These are phyloP conservation scores for Cardiospermum halicacabum DNA, from an alignment of 345 rosid species.

Conservation along the genomic window DNA sequence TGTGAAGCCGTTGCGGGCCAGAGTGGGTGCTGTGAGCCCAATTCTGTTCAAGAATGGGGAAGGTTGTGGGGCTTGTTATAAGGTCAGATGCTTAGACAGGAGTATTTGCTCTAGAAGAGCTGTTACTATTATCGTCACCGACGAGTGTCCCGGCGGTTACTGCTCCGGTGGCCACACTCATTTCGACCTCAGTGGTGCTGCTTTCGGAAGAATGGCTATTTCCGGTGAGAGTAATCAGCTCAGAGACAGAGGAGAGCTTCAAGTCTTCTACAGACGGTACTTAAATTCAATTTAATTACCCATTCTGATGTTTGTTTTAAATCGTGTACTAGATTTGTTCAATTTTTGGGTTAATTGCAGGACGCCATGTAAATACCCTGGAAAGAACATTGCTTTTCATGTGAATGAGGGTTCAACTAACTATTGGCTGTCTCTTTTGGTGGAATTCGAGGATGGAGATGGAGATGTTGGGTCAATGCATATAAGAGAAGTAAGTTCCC, in stretches of 20 bases:
- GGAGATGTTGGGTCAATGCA: slow-evolving; percentile 97
- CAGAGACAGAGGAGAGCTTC: slow-evolving; percentile 73
- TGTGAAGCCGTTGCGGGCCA: slow-evolving; percentile 74
- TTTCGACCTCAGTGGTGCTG: slow-evolving; percentile 96
- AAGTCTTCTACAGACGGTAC: slow-evolving; percentile 58
- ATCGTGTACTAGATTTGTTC: no score
- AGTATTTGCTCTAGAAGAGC: slow-evolving; percentile 74
- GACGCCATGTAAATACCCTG: slow-evolving; percentile 81
- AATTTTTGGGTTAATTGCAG: slow-evolving; percentile 29
- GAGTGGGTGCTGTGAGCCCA: slow-evolving; percentile 94
- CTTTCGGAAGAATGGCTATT: slow-evolving; percentile 84
- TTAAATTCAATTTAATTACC: no score
- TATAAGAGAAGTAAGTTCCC: slow-evolving; percentile 54
- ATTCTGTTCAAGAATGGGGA: slow-evolving; percentile 74
- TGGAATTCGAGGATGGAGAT: slow-evolving; percentile 93
- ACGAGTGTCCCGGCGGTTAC: slow-evolving; percentile 75
- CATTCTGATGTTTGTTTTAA: no score
- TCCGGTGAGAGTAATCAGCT: slow-evolving; percentile 55
- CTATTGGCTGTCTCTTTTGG: slow-evolving; percentile 85
- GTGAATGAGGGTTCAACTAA: slow-evolving; percentile 86
- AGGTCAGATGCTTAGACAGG: slow-evolving; percentile 69
- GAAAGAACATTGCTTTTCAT: slow-evolving; percentile 80
- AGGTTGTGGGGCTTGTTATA: slow-evolving; percentile 96
- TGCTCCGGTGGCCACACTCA: slow-evolving; percentile 63
- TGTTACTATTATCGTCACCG: slow-evolving; percentile 86